These are phyloP conservation scores for Mimosa pudica DNA, from an alignment of 306 rosid species.

Conservation along the genomic window DNA sequence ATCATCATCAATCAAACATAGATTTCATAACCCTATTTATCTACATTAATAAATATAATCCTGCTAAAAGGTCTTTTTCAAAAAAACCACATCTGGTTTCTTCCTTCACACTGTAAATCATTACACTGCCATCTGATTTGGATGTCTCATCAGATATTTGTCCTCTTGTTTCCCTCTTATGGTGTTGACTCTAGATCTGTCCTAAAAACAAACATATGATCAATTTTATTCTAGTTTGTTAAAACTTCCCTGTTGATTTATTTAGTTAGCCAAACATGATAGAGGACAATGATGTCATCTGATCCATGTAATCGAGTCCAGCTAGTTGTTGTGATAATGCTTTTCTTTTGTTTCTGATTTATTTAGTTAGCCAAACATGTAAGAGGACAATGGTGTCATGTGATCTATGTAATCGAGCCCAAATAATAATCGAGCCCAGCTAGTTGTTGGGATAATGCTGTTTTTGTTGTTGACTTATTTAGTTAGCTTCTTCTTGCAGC, in stretches of 20 bases:
- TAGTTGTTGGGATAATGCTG: too few species aligned
- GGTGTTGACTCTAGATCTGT: slow-evolving; percentile 41
- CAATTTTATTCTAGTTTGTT: too few species aligned
- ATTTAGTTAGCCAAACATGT: too few species aligned
- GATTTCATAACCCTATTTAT: not conserved
- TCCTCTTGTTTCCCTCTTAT: slow-evolving; percentile 26
- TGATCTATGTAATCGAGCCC: too few species aligned
- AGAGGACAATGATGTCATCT: too few species aligned
- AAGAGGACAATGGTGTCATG: too few species aligned
- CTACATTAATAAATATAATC: slow-evolving; percentile 26
- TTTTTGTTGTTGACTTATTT: not conserved
- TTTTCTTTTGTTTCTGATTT: too few species aligned
- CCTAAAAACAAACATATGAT: not conserved
- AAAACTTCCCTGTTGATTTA: not conserved
- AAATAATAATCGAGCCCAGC: too few species aligned
- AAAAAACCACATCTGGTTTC: slow-evolving; percentile 12
- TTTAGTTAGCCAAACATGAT: not conserved
- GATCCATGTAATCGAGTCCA: too few species aligned
- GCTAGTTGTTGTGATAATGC: too few species aligned
- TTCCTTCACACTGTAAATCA: not conserved
- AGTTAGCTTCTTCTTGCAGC: slow-evolving; percentile 50
- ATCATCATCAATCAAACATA: too few species aligned
- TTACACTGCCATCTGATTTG: not conserved
- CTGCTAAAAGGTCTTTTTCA: not conserved
- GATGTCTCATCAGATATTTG: slow-evolving; percentile 5